A percentile compares a stretch with the other conserved stretches of the same genome.
Evolutionary conservation across 2,329 filamentous ascomycete species (phyloP).

Genomic region (Colletotrichum camelliae): DNA sequence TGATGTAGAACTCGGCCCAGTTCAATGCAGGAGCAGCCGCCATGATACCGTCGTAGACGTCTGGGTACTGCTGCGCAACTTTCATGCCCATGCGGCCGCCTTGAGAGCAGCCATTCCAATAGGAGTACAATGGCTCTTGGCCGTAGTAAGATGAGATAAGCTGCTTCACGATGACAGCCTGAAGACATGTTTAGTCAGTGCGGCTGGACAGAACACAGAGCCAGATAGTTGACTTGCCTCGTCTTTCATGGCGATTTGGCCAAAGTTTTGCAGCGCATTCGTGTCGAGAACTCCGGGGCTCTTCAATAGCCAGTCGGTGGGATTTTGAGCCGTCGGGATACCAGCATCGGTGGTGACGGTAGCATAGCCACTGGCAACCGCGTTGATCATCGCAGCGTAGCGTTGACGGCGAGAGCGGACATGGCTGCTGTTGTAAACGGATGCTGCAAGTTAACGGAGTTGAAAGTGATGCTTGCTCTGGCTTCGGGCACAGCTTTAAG

Average conservation of each 20-base stretch:
- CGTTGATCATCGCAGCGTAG: background rate
- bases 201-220: background rate
- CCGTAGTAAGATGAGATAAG: background rate
- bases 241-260: background rate
- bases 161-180: background rate
- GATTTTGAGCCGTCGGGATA: background rate
- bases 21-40: constrained; percentile 14
- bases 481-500: too few species aligned
- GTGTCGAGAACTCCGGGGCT: background rate
- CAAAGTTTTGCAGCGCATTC: background rate
- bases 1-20: background rate
- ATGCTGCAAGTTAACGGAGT: too few species aligned
- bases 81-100: constrained; percentile 56
- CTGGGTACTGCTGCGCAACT: constrained; percentile 48
- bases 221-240: background rate
- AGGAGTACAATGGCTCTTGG: constrained; percentile 29
- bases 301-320: background rate
- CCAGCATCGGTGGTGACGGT: background rate
- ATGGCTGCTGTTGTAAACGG: too few species aligned
- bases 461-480: too few species aligned
- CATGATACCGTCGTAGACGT: constrained; percentile 52
- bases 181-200: background rate
- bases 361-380: background rate
- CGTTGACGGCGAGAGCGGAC: too few species aligned
- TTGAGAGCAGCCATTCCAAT: constrained; percentile 56